These are phyloP conservation scores for Podaxis rugospora DNA, from an alignment of 768 basidiomycete species.

Conservation along the genomic window DNA sequence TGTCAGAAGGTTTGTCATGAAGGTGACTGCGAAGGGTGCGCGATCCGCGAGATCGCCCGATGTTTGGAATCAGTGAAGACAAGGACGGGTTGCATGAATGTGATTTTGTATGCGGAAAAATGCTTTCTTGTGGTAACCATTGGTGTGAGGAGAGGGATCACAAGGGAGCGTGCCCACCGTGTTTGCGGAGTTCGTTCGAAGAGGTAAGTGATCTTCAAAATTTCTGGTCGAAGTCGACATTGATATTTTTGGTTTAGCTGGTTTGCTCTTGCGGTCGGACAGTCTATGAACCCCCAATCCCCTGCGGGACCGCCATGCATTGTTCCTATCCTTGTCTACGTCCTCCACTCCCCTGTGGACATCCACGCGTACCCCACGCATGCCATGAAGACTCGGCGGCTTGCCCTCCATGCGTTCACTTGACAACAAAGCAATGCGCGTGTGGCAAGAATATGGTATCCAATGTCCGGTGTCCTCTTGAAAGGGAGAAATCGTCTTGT, in stretches of 20 bases:
- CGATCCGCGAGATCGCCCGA: constrained; percentile 40
- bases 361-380: constrained; percentile 67
- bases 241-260: constrained; percentile 36
- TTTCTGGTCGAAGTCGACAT: neutral
- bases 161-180: constrained; percentile 74
- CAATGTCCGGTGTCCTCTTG: constrained; percentile 83
- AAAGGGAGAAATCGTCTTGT: constrained; percentile 73
- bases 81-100: constrained; percentile 77
- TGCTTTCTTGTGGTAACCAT: constrained; percentile 74
- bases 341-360: constrained; percentile 74
- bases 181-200: constrained; percentile 86
- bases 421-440: constrained; percentile 77
- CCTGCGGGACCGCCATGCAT: constrained; percentile 75
- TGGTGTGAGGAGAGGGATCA: constrained; percentile 80
- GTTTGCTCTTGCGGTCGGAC: constrained; percentile 85
- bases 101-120: constrained; percentile 73
- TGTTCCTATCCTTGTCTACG: constrained; percentile 79
- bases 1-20: constrained; percentile 74
- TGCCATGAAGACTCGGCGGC: constrained; percentile 70
- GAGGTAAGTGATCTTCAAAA: constrained; percentile 50
- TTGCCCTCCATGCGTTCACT: constrained; percentile 87
- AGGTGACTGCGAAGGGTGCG: constrained; percentile 69
- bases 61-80: constrained; percentile 60
- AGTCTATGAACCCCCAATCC: constrained; percentile 81
- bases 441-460: constrained; percentile 82